Evolutionary conservation across 768 basidiomycete genomes (phyloP).

Genomic region (Pulveroboletus sp.): DNA sequence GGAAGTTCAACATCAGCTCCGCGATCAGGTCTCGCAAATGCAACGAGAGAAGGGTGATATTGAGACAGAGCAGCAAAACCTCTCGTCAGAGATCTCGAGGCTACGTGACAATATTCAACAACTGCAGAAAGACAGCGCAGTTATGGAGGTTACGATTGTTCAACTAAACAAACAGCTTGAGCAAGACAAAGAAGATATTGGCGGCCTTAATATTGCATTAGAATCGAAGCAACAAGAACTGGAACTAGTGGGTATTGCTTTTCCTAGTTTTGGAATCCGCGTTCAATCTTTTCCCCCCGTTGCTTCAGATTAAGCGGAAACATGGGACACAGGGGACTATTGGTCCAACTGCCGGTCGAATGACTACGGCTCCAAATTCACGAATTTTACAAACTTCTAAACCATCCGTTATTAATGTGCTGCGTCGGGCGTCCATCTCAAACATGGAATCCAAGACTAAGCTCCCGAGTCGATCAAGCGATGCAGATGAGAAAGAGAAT

Average conservation of each 20-base stretch:
- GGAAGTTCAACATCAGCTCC: slow-evolving; percentile 27
- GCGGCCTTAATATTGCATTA: slow-evolving; percentile 85
- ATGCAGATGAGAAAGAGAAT: slow-evolving; percentile 60
- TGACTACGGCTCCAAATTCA: slow-evolving; percentile 28
- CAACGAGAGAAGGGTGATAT: slow-evolving; percentile 47
- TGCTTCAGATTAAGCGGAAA: slow-evolving; percentile 56
- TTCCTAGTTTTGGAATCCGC: not conserved
- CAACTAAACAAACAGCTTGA: slow-evolving; percentile 64
- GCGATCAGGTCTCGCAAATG: slow-evolving; percentile 7
- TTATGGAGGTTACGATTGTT: slow-evolving; percentile 75
- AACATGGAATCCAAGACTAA: slow-evolving; percentile 33
- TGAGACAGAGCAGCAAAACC: slow-evolving; percentile 37
- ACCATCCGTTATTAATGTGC: slow-evolving; percentile 7
- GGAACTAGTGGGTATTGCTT: slow-evolving; percentile 60
- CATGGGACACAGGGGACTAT: slow-evolving; percentile 52
- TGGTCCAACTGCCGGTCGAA: slow-evolving; percentile 54
- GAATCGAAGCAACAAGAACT: slow-evolving; percentile 94
- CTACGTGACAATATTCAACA: slow-evolving; percentile 60
- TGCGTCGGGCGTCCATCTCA: slow-evolving; percentile 31
- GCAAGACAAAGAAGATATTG: slow-evolving; percentile 70
- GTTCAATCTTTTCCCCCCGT: slow-evolving; percentile 2
- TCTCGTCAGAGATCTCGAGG: slow-evolving; percentile 51
- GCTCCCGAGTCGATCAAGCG: slow-evolving; percentile 35
- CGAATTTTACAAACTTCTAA: slow-evolving; percentile 5
- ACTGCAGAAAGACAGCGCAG: slow-evolving; percentile 76